Conservation (phyloP, 225 moss, liverwort and hornwort species). For the Marchantia paleacea region DNA sequence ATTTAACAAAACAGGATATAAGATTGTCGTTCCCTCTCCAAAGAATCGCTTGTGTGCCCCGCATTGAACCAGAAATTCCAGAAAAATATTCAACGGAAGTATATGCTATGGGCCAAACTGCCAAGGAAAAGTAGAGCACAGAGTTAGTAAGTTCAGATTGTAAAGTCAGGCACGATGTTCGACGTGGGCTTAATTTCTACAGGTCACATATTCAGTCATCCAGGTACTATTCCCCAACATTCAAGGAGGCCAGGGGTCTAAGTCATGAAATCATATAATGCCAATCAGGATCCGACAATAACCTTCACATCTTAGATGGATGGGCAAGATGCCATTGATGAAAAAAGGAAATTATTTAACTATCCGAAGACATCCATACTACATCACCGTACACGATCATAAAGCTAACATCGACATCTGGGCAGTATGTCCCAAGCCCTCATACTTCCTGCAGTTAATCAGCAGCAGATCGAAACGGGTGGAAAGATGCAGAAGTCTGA, state of each 20-base stretch:
- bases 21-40: background rate
- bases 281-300: background rate
- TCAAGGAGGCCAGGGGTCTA: background rate
- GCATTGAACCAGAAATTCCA: background rate
- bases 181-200: background rate
- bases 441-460: background rate
- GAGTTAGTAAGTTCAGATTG: too few species aligned
- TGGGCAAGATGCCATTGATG: background rate
- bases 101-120: background rate
- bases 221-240: background rate
- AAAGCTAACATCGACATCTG: background rate
- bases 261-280: background rate
- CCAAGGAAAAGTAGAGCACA: background rate
- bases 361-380: too few species aligned
- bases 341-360: background rate
- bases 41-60: too few species aligned
- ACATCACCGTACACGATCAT: too few species aligned
- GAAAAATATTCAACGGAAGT: background rate
- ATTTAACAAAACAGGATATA: background rate
- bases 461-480: conserved; percentile 6
- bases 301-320: background rate
- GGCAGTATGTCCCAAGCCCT: background rate
- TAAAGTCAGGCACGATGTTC: background rate
- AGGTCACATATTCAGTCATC: background rate
- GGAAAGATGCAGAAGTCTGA: background rate